Evolutionary conservation across 768 basidiomycete species (phyloP).

Genomic region (Boletus vinaceobasis): DNA sequence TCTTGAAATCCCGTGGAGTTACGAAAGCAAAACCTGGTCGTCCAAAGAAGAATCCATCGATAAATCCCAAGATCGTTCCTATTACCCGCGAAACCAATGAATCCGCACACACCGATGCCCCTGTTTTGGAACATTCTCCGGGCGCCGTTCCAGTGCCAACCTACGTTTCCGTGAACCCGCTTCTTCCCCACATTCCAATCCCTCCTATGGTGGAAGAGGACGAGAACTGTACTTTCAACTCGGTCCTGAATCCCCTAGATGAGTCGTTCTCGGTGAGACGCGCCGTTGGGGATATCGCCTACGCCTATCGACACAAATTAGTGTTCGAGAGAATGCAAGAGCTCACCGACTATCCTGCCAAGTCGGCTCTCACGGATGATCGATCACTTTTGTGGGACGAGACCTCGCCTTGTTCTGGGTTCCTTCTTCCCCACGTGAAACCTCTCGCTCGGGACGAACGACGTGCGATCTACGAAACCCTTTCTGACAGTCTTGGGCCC

Average conservation of each 20-base stretch:
- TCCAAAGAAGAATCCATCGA: slow-evolving; percentile 21
- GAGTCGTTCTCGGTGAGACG: slow-evolving; percentile 27
- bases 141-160: slow-evolving; percentile 1
- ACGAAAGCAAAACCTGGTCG: slow-evolving; percentile 31
- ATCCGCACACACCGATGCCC: background rate
- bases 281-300: slow-evolving; percentile 28
- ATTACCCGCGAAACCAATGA: slow-evolving; percentile 8
- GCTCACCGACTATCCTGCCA: slow-evolving; percentile 14
- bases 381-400: slow-evolving; percentile 11
- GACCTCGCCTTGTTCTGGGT: slow-evolving; percentile 17
- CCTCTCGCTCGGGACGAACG: slow-evolving; percentile 46
- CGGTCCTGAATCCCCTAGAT: slow-evolving; percentile 21
- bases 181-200: slow-evolving; percentile 10
- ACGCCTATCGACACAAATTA: slow-evolving; percentile 24
- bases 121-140: slow-evolving; percentile 11
- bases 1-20: slow-evolving; percentile 26
- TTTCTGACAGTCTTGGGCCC: slow-evolving; percentile 48
- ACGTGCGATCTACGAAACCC: slow-evolving; percentile 46
- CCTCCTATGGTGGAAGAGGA: slow-evolving; percentile 4
- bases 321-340: slow-evolving; percentile 30
- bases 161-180: slow-evolving; percentile 29
- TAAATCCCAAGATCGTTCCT: slow-evolving; percentile 6
- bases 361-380: slow-evolving; percentile 8
- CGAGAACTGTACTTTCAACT: slow-evolving; percentile 11
- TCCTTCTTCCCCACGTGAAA: slow-evolving; percentile 20